These are phyloP conservation scores for Camellia sinensis DNA, from an alignment of 148 eudicot genomes.

Conservation along the genomic window DNA sequence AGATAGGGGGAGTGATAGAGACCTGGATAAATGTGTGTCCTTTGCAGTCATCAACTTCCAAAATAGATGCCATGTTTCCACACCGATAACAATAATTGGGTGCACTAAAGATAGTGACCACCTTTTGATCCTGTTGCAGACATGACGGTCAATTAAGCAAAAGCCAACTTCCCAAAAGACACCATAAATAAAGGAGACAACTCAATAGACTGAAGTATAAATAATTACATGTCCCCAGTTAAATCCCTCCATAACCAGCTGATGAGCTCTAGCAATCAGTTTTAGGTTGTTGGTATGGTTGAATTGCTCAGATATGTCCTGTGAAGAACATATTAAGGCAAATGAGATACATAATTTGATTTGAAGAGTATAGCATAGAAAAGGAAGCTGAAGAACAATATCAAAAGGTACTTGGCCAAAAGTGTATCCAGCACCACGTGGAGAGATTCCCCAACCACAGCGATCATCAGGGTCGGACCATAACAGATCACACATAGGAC, in stretches of 20 bases:
- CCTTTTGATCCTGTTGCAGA: slow-evolving; percentile 86
- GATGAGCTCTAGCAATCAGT: slow-evolving; percentile 99
- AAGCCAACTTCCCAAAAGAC: background rate
- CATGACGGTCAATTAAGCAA: slow-evolving; percentile 15
- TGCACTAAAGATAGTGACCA: slow-evolving; percentile 97
- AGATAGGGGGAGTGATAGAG: slow-evolving; percentile 3
- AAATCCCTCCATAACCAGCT: slow-evolving; percentile 98
- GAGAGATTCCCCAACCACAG: slow-evolving; percentile 99
- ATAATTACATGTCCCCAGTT: slow-evolving; percentile 93
- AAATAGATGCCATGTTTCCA: slow-evolving; percentile 98
- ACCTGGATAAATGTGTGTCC: slow-evolving; percentile 99
- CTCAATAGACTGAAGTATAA: background rate
- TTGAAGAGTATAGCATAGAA: background rate
- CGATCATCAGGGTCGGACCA: slow-evolving; percentile 99
- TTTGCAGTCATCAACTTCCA: slow-evolving; percentile 98
- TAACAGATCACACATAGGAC: slow-evolving; percentile 98
- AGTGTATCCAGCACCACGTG: slow-evolving; percentile 99
- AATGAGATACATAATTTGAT: background rate
- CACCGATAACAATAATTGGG: slow-evolving; percentile 99
- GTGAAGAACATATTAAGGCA: slow-evolving; percentile 2
- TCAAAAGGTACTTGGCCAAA: slow-evolving; percentile 73
- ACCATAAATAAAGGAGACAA: background rate
- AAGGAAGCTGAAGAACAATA: background rate
- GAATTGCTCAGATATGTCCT: slow-evolving; percentile 99
- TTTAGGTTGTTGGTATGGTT: slow-evolving; percentile 88